A percentile compares a stretch with the other conserved stretches of the same genome.
Evolutionary conservation across 192 early-diverging fungal species (phyloP).

Genomic region (Dispira parvispora): DNA sequence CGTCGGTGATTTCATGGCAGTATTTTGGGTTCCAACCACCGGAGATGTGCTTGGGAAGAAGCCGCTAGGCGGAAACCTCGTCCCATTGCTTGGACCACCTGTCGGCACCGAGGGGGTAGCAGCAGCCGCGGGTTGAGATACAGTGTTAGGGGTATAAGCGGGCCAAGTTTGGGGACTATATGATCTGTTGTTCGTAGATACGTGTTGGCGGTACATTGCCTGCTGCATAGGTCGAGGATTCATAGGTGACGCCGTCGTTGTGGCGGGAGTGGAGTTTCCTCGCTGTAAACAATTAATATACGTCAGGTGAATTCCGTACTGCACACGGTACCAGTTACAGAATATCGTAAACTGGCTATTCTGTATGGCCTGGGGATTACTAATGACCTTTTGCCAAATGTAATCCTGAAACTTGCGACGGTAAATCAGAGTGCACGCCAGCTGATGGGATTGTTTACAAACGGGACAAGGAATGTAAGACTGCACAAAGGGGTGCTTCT

Average conservation of each 20-base stretch:
- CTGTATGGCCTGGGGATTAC: background rate
- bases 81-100: no score
- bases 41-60: no score
- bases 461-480: background rate
- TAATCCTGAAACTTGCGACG: background rate
- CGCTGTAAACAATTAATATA: background rate
- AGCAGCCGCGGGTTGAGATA: background rate
- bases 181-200: background rate
- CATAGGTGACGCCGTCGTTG: background rate
- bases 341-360: background rate
- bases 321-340: background rate
- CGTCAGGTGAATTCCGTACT: background rate
- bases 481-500: background rate
- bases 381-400: background rate
- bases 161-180: background rate
- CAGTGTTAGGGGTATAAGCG: background rate
- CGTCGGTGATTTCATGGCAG: no score
- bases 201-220: background rate
- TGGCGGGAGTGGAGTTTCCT: no score
- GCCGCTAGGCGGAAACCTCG: no score
- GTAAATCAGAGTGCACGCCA: constrained; percentile 5
- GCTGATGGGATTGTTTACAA: background rate
- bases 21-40: no score
- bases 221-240: background rate
- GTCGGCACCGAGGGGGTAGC: background rate